phyloP scores from a whole-genome alignment of 805 yeast species.

The Lipomyces mesembrius region DNA sequence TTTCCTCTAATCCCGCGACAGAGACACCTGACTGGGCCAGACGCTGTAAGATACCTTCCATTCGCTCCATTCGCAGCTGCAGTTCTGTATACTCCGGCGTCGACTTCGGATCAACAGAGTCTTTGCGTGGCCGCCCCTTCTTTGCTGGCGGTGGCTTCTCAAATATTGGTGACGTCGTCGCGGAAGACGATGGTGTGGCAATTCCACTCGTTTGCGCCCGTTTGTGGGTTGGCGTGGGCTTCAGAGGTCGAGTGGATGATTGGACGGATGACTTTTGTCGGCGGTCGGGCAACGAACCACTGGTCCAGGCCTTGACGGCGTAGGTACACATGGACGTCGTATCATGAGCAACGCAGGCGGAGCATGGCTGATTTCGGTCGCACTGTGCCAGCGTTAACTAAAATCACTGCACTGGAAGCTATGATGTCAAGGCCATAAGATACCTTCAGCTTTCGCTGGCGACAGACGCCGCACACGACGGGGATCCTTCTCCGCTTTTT shows the following conservation, averaged over 20 bases:
- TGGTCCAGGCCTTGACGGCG: constrained; percentile 26
- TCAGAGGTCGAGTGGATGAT: not conserved
- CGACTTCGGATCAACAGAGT: constrained; percentile 2
- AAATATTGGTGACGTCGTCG: not conserved
- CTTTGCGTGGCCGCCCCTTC: constrained; percentile 3
- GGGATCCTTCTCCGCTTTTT: constrained; percentile 33
- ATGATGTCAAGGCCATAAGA: not conserved
- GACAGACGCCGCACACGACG: constrained; percentile 36
- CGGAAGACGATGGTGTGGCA: not conserved
- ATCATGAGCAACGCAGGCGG: constrained; percentile 27
- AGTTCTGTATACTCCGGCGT: constrained; percentile 23
- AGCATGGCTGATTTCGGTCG: constrained; percentile 30
- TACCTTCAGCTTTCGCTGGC: constrained; percentile 38
- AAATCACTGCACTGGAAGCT: not conserved
- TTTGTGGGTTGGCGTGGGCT: not conserved
- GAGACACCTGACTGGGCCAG: constrained; percentile 16
- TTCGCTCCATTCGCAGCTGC: constrained; percentile 25
- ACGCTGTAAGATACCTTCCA: constrained; percentile 25
- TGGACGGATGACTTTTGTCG: not conserved
- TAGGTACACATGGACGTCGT: constrained; percentile 21
- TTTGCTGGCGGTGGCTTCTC: not conserved
- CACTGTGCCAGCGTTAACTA: constrained; percentile 11
- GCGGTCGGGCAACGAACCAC: not conserved
- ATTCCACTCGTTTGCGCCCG: not conserved
- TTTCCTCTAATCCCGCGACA: constrained; percentile 3